Percentiles rank a stretch among this genome's conserved stretches.
phyloP scores from a whole-genome alignment of 2,329 filamentous ascomycete species.

The Hypoxylon sp. region DNA sequence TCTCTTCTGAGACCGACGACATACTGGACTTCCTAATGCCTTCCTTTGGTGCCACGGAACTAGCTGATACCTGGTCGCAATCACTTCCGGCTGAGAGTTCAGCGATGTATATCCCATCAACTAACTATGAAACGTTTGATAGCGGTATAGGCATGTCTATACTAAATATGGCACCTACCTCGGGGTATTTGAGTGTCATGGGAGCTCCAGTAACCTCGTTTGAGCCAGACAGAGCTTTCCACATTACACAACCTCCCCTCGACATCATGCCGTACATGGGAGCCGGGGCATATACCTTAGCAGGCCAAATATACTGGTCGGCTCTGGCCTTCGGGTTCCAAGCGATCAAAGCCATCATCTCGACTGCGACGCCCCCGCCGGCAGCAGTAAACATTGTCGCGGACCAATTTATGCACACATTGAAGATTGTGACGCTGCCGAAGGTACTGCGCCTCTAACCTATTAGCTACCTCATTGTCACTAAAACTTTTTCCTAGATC shows the following conservation, averaged over 20 bases:
- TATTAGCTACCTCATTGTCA: background rate
- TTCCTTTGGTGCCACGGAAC: constrained; percentile 6
- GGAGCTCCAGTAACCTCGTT: constrained; percentile 6
- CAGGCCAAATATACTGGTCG: constrained; percentile 43
- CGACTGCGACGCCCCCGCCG: constrained; percentile 29
- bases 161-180: background rate
- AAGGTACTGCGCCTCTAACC: constrained; percentile 3
- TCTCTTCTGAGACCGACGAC: constrained; percentile 3
- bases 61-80: constrained; percentile 21
- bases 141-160: constrained; percentile 14
- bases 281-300: constrained; percentile 33
- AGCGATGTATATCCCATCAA: background rate
- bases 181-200: background rate
- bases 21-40: constrained; percentile 13
- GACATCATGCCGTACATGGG: constrained; percentile 44
- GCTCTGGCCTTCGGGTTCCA: constrained; percentile 41
- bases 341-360: constrained; percentile 28
- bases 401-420: constrained; percentile 25
- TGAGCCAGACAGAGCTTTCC: constrained; percentile 35
- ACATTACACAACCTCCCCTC: constrained; percentile 31
- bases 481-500: constrained; percentile 6
- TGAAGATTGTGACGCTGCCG: constrained; percentile 26
- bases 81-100: constrained; percentile 4
- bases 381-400: constrained; percentile 27
- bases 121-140: constrained; percentile 11